Percentiles rank a stretch among this genome's conserved stretches.
Conservation (phyloP, 2,329 filamentous ascomycete species). For the Pseudogymnoascus pannorum region DNA sequence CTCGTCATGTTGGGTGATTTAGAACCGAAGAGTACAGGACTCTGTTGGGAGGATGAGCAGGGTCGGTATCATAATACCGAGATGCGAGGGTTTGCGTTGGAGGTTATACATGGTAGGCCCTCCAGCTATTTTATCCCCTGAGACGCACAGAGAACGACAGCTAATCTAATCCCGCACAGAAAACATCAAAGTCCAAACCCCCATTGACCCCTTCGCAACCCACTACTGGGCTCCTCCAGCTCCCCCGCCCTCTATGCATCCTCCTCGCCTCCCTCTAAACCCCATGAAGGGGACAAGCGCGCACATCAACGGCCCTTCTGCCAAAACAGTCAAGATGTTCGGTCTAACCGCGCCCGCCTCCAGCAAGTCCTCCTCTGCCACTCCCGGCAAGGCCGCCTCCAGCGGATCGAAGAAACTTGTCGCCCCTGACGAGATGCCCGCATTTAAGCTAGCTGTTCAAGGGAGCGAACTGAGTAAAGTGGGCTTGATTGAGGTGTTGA, state of each 20-base stretch:
- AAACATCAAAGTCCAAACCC: slow-evolving; percentile 34
- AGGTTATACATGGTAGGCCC: slow-evolving; percentile 61
- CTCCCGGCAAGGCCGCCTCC: slow-evolving; percentile 8
- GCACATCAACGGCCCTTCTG: slow-evolving; percentile 11
- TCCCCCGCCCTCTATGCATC: slow-evolving; percentile 24
- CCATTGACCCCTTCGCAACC: slow-evolving; percentile 80
- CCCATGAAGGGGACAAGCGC: slow-evolving; percentile 22
- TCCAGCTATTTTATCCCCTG: slow-evolving; percentile 13
- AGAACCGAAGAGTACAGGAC: slow-evolving; percentile 68
- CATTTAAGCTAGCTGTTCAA: slow-evolving; percentile 62
- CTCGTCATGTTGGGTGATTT: slow-evolving; percentile 57
- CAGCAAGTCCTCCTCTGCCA: neutral
- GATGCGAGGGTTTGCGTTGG: slow-evolving; percentile 59
- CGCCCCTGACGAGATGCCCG: slow-evolving; percentile 21
- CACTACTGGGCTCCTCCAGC: slow-evolving; percentile 57
- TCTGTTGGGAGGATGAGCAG: slow-evolving; percentile 69
- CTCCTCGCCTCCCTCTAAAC: slow-evolving; percentile 29
- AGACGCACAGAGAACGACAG: neutral
- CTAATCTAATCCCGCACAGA: slow-evolving; percentile 25
- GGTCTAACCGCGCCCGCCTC: neutral
- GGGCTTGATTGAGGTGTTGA: slow-evolving; percentile 67
- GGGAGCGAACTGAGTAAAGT: slow-evolving; percentile 67
- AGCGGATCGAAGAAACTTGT: slow-evolving; percentile 23
- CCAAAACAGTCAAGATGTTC: slow-evolving; percentile 6
- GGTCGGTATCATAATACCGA: slow-evolving; percentile 42